Base-by-base conservation (phyloP, 2,329 filamentous ascomycete genomes). In the Pseudocercospora ulei region DNA sequence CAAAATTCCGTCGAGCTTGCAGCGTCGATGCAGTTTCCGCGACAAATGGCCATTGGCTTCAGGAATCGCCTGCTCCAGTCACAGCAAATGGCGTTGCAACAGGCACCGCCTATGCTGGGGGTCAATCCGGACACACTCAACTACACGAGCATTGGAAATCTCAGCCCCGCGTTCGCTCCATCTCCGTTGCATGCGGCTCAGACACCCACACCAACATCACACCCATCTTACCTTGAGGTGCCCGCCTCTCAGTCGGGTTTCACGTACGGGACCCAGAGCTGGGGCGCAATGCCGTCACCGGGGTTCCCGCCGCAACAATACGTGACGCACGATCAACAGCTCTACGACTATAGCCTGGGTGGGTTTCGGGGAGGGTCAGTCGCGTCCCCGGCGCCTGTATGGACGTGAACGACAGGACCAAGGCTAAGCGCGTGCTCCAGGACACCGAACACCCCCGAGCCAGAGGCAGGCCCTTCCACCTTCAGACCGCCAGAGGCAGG, bases 91-190 rank as follows among this genome's bases (percentile, higher is more conserved):
- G 36, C 28, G 5, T 33, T 47, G 34, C 39, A 42, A n/a, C 39
- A 49, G 17, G 25, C 31, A 5, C 23, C 38, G 1, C 31, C 43
- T 2, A 41, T 53, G 38, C 31, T 50, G 14, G 20, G 29, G 30
- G 29, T 56, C 22, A 43, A 42, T 33, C 43, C 53, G 4, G 48
- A 52, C 6, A 49, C 47, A 11, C 37, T 55, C 8, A 49, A 29
- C 38, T 57, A 55, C 42, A 52, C 54, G 5, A 51, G 37, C 43
- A 61, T 67, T 25, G 62, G 55, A 18, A 69, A 65, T 43, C 56
- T 68, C 5, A 68, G 65, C 46, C 67, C 67, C n/a, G 67, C 67
- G 0, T 70, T 70, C 51, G 64, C 65, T 4, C 66, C 67, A 5
- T 65, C 66, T 6, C 62, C 64, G 13, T 56, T 67, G 14, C 63